A percentile compares a stretch with the other conserved stretches of the same genome.
Evolutionary conservation across 495 filamentous ascomycete genomes (phyloP).

Genomic region (Pseudomonodictys pantanalensis): DNA sequence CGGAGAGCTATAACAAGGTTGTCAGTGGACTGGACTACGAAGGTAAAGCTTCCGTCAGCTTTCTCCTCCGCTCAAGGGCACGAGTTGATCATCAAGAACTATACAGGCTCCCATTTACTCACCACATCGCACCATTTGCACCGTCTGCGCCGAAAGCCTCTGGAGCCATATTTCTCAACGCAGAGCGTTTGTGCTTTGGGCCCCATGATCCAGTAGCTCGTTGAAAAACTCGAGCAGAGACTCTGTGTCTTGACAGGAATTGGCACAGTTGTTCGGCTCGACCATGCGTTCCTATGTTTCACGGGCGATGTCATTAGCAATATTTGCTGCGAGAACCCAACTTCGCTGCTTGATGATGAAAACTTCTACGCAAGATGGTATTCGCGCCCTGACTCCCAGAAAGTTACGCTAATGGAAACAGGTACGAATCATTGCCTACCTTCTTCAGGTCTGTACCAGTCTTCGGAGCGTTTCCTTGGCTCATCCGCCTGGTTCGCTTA

Average conservation of each 20-base stretch:
- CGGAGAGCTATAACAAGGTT: conserved; percentile 23
- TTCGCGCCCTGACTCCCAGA: neutral
- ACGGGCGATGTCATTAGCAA: conserved; percentile 15
- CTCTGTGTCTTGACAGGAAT: conserved; percentile 39
- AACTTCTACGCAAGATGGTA: conserved; percentile 15
- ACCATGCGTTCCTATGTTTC: conserved; percentile 2
- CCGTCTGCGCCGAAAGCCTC: conserved; percentile 11
- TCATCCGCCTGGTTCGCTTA: neutral
- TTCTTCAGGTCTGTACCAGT: neutral
- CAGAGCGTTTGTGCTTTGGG: neutral
- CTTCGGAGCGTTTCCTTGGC: neutral
- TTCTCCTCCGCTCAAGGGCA: neutral
- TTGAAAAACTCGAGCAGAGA: conserved; percentile 39
- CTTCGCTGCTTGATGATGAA: neutral
- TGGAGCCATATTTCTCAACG: conserved; percentile 26
- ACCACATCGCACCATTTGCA: conserved; percentile 20
- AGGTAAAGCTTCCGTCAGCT: neutral
- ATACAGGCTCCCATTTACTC: conserved; percentile 2
- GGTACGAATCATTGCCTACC: neutral
- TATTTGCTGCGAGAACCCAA: neutral
- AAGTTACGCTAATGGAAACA: neutral
- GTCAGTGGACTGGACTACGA: conserved; percentile 12
- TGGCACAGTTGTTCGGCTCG: conserved; percentile 2
- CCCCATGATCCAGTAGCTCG: conserved; percentile 43
- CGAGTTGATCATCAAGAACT: neutral